Percentiles rank a stretch among this genome's conserved stretches.
Conservation (phyloP, 2,329 filamentous ascomycete species). For the Leptographium wingfieldii region DNA sequence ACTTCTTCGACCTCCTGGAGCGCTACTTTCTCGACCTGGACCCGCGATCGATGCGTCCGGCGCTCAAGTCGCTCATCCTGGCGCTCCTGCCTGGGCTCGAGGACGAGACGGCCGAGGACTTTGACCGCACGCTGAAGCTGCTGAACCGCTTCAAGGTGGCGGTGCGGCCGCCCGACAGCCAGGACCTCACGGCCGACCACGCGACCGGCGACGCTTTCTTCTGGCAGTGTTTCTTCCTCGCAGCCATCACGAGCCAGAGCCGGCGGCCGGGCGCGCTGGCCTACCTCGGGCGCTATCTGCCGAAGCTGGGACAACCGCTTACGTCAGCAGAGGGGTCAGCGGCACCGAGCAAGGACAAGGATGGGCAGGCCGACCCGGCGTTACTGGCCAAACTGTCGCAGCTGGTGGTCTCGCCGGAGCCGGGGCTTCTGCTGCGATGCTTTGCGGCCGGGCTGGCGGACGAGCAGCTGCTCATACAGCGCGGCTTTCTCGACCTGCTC, state of each 20-base stretch:
- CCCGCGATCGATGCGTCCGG: constrained; percentile 61
- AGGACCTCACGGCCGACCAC: constrained; percentile 38
- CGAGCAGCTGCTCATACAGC: constrained; percentile 79
- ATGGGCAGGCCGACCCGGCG: constrained; percentile 21
- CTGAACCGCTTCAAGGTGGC: constrained; percentile 64
- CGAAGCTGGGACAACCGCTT: constrained; percentile 45
- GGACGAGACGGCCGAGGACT: constrained; percentile 95
- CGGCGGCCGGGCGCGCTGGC: constrained; percentile 77
- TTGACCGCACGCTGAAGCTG: constrained; percentile 72
- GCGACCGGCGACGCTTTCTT: constrained; percentile 72
- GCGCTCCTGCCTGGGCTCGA: constrained; percentile 85
- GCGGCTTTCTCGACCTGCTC: constrained; percentile 84
- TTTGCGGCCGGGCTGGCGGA: constrained; percentile 85
- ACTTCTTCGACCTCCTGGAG: constrained; percentile 76
- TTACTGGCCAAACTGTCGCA: constrained; percentile 43
- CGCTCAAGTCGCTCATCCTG: constrained; percentile 79
- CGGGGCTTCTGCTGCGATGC: constrained; percentile 76
- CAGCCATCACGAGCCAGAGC: constrained; percentile 78
- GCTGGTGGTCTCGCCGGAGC: constrained; percentile 77
- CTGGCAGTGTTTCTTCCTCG: constrained; percentile 95
- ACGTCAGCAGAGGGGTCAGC: constrained; percentile 17
- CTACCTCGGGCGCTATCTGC: constrained; percentile 69
- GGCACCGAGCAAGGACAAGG: constrained; percentile 17
- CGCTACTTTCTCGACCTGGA: constrained; percentile 64
- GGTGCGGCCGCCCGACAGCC: constrained; percentile 42